Evolutionary conservation across 2,329 filamentous ascomycete genomes (phyloP).

Genomic region (Alternaria sp.): DNA sequence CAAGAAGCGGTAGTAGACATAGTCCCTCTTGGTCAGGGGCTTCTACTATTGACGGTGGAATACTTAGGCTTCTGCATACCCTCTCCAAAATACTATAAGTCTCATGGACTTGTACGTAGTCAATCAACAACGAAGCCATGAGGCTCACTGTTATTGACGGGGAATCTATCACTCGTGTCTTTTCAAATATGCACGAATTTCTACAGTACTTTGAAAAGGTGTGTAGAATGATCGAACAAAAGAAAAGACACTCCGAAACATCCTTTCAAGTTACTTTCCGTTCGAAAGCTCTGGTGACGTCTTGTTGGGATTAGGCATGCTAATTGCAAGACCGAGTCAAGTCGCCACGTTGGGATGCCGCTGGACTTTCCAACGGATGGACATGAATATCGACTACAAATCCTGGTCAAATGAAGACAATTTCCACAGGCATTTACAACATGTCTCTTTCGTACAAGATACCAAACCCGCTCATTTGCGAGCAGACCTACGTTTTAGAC

Average conservation of each 20-base stretch:
- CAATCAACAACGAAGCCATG: neutral
- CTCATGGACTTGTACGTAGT: neutral
- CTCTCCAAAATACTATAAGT: neutral
- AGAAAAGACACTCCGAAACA: neutral
- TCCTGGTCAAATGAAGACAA: too few species aligned
- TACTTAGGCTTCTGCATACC: neutral
- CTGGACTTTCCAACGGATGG: too few species aligned
- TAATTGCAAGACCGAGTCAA: too few species aligned
- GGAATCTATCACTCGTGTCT: neutral
- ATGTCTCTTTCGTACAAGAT: too few species aligned
- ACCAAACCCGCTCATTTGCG: too few species aligned
- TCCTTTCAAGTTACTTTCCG: neutral
- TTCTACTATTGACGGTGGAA: neutral
- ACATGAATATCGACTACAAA: too few species aligned
- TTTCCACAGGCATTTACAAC: too few species aligned
- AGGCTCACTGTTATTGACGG: too few species aligned
- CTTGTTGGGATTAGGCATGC: too few species aligned
- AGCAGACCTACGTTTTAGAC: too few species aligned
- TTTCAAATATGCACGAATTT: neutral
- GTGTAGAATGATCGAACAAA: neutral
- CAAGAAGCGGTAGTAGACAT: constrained; percentile 31
- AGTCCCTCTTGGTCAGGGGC: neutral
- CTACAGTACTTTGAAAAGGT: neutral
- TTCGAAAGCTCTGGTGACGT: neutral
- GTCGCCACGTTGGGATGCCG: too few species aligned